A percentile compares a stretch with the other conserved stretches of the same genome.
phyloP scores from a whole-genome alignment of 768 basidiomycete genomes.

The Hydnomerulius pinastri region DNA sequence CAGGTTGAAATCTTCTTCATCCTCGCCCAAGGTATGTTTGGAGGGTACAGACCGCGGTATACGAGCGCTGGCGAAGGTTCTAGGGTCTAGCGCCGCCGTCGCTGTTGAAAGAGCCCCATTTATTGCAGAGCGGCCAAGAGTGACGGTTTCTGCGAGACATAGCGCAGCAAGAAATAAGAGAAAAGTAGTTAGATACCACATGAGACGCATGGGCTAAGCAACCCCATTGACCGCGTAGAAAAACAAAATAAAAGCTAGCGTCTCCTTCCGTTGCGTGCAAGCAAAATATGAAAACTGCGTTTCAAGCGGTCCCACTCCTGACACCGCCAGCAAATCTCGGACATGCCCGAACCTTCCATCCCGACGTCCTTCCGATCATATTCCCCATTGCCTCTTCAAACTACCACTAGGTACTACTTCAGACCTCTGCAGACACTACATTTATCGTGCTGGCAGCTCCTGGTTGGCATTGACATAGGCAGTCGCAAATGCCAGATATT shows the following conservation, averaged over 20 bases:
- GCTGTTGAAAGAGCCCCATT: slow-evolving; percentile 29
- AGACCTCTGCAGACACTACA: too few relatives aligned
- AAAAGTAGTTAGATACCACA: slow-evolving; percentile 25
- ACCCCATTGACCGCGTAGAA: slow-evolving; percentile 27
- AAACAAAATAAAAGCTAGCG: neutral
- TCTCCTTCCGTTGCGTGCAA: too few relatives aligned
- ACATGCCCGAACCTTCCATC: neutral
- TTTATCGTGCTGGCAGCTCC: neutral
- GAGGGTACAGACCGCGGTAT: slow-evolving; percentile 4
- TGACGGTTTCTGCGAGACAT: slow-evolving; percentile 35
- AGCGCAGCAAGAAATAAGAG: slow-evolving; percentile 28
- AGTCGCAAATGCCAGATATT: slow-evolving; percentile 57
- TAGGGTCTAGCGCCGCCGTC: slow-evolving; percentile 16
- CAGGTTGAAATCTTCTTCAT: slow-evolving; percentile 54
- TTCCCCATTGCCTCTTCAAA: too few relatives aligned
- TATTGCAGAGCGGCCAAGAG: slow-evolving; percentile 26
- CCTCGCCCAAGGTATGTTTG: slow-evolving; percentile 13
- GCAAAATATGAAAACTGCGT: too few relatives aligned
- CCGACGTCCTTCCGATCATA: neutral
- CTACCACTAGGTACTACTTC: neutral
- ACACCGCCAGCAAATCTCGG: neutral
- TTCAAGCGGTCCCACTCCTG: too few relatives aligned
- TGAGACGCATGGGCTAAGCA: slow-evolving; percentile 38
- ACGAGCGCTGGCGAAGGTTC: slow-evolving; percentile 25
- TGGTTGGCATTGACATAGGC: neutral